These are phyloP conservation scores for Alternaria metachromatica DNA, from an alignment of 2,329 filamentous ascomycete genomes.

Conservation along the genomic window DNA sequence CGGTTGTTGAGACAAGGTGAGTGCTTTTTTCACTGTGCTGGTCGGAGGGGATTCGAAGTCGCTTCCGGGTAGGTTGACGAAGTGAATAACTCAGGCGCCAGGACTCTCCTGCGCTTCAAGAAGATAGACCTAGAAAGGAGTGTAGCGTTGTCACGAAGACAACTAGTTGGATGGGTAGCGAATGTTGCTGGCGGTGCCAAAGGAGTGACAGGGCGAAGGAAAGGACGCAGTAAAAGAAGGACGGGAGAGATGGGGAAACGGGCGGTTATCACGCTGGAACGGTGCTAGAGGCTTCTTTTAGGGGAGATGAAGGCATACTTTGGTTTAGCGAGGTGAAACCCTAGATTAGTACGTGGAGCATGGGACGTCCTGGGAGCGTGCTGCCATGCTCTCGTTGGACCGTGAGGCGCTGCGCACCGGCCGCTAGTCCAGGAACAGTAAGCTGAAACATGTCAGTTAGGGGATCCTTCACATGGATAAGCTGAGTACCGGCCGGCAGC, in stretches of 20 bases:
- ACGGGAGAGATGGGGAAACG: conserved; percentile 17
- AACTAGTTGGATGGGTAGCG: conserved; percentile 26
- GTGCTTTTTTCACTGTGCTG: conserved; percentile 7
- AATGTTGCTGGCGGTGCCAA: conserved; percentile 32
- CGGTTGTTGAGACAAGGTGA: conserved; percentile 1
- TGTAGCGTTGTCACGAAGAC: conserved; percentile 28
- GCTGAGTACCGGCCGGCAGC: conserved; percentile 15
- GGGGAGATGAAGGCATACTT: conserved; percentile 49
- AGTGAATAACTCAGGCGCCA: conserved; percentile 32
- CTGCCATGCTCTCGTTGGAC: conserved; percentile 27
- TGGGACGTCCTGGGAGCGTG: conserved; percentile 13
- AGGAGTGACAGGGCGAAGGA: conserved; percentile 38
- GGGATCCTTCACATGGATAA: conserved; percentile 17
- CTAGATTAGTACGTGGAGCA: conserved; percentile 27
- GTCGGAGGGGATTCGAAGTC: background rate
- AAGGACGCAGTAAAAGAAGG: conserved; percentile 27
- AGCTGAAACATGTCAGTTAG: conserved; percentile 44
- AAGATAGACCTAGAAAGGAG: conserved; percentile 38
- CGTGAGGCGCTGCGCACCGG: conserved; percentile 18
- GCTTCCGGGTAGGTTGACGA: conserved; percentile 8
- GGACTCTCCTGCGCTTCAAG: conserved; percentile 28
- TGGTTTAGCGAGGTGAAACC: conserved; percentile 47
- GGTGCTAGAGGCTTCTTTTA: conserved; percentile 30
- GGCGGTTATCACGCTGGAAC: conserved; percentile 37
- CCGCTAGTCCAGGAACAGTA: conserved; percentile 33